phyloP scores from a whole-genome alignment of 805 yeast genomes.

The Yarrowia sp. region DNA sequence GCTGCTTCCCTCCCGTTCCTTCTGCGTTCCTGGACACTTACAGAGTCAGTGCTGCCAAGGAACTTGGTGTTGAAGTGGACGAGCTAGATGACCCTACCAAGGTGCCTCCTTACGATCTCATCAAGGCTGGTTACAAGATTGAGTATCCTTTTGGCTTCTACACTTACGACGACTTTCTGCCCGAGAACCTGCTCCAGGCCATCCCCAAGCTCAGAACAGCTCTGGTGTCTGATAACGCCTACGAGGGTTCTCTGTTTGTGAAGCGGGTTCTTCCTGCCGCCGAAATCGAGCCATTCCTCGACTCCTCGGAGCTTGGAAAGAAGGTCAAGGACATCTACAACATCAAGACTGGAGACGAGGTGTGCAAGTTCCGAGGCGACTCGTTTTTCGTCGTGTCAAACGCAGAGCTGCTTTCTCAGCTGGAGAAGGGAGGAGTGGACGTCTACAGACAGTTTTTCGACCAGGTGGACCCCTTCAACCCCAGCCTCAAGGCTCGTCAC shows the following conservation, averaged over 20 bases:
- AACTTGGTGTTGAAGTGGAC: neutral
- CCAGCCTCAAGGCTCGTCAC: slow-evolving; percentile 36
- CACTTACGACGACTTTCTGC: slow-evolving; percentile 1
- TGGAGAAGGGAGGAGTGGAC: slow-evolving; percentile 15
- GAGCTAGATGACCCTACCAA: neutral
- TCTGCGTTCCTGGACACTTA: neutral
- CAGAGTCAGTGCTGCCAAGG: slow-evolving; percentile 11
- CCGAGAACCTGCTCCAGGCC: neutral
- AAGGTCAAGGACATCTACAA: slow-evolving; percentile 1
- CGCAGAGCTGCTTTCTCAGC: neutral
- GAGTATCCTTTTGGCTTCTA: slow-evolving; percentile 21
- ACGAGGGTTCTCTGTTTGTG: slow-evolving; percentile 4
- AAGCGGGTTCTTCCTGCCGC: neutral
- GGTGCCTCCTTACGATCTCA: neutral
- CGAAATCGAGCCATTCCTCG: neutral
- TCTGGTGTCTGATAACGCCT: neutral
- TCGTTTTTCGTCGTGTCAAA: neutral
- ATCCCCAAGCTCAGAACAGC: slow-evolving; percentile 1
- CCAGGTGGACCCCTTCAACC: slow-evolving; percentile 35
- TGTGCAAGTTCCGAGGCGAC: slow-evolving; percentile 23
- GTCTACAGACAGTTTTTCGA: slow-evolving; percentile 37
- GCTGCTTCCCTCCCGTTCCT: neutral
- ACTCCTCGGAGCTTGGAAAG: neutral
- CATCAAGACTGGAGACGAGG: neutral
- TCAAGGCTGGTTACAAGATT: neutral